Base-by-base conservation (phyloP, 805 yeast species). In the Nakazawaea populi region DNA sequence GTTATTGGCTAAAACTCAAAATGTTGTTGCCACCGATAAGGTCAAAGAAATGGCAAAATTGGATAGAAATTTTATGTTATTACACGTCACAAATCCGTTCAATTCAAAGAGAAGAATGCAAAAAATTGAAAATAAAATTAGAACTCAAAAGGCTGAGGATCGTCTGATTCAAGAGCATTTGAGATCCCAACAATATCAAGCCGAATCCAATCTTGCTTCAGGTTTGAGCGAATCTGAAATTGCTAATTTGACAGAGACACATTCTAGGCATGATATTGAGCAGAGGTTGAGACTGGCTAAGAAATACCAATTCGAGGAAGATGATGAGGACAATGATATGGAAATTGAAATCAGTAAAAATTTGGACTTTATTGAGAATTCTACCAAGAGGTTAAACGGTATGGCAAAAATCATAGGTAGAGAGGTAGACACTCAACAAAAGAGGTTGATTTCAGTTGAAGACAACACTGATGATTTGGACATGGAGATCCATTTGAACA, bases 281-380 rank as follows among this genome's bases (percentile, higher is more conserved):
- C 31, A 29, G 12, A 44, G 47, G 29, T 44, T 44, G 41, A n/a
- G 36, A 10, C 83, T 80, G 40, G 86, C 95, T 2, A 70, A 79
- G 51, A 72, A 80, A 56, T 90, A 85, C 67, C 87, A 87, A 60
- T 87, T 88, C 58, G 97, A 89, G 62, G 86, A 86, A 46, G 97
- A 92, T 67, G 82, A 83, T 46, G 97, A 92, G 64, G 98, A 94
- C 66, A 96, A 90, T 59, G 92, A 84, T 57, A 80, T 89, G 80
- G 98, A 92, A 63, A 79, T 84, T 56, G 96, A 91, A 66, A 80
- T 90, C 57, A 90, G 90, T 49, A 70, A 78, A 56, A 92, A 94
- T 61, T 72, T 92, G 65, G 92, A 88, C 59, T 89, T 85, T 62
- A 85, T 92, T 45, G 77, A 79, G 10, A 75, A 75, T 40, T 79